Evolutionary conservation across 2,329 filamentous ascomycete genomes (phyloP).

Genomic region (Talaromyces sp.): DNA sequence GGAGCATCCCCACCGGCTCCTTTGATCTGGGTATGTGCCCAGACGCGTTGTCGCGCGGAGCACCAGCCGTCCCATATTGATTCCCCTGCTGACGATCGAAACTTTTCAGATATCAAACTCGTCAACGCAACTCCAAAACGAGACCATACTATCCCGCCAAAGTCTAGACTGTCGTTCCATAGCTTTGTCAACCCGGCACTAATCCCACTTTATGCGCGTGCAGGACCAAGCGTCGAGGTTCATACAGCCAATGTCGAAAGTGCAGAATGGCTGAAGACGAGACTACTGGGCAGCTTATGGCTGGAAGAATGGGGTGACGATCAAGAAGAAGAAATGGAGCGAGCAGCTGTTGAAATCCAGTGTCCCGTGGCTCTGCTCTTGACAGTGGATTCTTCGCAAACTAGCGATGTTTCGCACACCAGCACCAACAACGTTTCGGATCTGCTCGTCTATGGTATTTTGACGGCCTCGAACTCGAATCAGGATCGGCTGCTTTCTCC

Average conservation of each 20-base stretch:
- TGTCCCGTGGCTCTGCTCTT: constrained; percentile 37
- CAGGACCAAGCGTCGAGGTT: constrained; percentile 36
- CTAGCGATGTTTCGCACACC: neutral
- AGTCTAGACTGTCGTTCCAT: constrained; percentile 27
- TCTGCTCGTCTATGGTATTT: constrained; percentile 35
- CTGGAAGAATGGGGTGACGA: constrained; percentile 28
- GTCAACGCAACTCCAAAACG: constrained; percentile 28
- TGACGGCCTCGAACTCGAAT: constrained; percentile 22
- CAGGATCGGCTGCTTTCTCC: constrained; percentile 29
- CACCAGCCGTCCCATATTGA: constrained; percentile 1
- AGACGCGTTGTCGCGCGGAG: neutral
- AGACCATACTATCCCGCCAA: constrained; percentile 28
- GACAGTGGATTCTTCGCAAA: constrained; percentile 19
- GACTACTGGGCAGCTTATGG: constrained; percentile 31
- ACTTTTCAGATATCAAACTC: constrained; percentile 27
- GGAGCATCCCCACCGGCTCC: constrained; percentile 24
- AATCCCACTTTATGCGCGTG: constrained; percentile 37
- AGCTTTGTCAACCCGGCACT: constrained; percentile 37
- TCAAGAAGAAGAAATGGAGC: constrained; percentile 15
- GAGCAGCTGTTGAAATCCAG: constrained; percentile 23
- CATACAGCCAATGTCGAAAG: constrained; percentile 28
- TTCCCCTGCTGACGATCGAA: constrained; percentile 1
- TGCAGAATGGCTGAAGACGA: constrained; percentile 35
- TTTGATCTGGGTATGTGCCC: constrained; percentile 6
- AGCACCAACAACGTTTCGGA: constrained; percentile 25